Conservation (phyloP, 768 basidiomycete species). For the Pholiota molesta region DNA sequence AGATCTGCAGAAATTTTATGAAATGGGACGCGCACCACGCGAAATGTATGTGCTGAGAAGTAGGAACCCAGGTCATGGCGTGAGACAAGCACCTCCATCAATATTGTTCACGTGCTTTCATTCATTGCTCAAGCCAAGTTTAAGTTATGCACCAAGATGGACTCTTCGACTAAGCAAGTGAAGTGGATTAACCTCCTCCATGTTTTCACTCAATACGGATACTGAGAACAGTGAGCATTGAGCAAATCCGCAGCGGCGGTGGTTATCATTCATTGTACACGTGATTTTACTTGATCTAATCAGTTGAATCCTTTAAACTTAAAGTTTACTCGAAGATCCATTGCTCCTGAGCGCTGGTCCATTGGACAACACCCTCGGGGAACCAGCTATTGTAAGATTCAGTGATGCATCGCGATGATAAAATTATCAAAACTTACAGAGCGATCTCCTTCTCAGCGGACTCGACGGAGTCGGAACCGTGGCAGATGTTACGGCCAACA, state of each 20-base stretch:
- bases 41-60: too few relatives aligned
- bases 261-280: slow-evolving; percentile 19
- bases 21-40: too few relatives aligned
- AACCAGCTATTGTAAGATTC: slow-evolving; percentile 69
- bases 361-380: slow-evolving; percentile 83
- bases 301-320: slow-evolving; percentile 30
- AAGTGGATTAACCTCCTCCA: not conserved
- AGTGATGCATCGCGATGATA: not conserved
- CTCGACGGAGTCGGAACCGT: slow-evolving; percentile 89
- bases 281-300: slow-evolving; percentile 21
- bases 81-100: too few relatives aligned
- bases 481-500: slow-evolving; percentile 93
- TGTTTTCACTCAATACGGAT: not conserved
- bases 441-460: slow-evolving; percentile 93
- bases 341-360: slow-evolving; percentile 59
- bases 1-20: too few relatives aligned
- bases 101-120: too few relatives aligned
- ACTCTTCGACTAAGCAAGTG: not conserved
- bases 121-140: too few relatives aligned
- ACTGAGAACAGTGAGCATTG: too few relatives aligned
- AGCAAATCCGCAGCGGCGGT: not conserved
- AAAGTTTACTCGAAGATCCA: slow-evolving; percentile 76
- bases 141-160: too few relatives aligned
- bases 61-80: too few relatives aligned
- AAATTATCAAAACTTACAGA: slow-evolving; percentile 57